Conservation (phyloP, 2,329 filamentous ascomycete species). For the Arthroderma sp. region DNA sequence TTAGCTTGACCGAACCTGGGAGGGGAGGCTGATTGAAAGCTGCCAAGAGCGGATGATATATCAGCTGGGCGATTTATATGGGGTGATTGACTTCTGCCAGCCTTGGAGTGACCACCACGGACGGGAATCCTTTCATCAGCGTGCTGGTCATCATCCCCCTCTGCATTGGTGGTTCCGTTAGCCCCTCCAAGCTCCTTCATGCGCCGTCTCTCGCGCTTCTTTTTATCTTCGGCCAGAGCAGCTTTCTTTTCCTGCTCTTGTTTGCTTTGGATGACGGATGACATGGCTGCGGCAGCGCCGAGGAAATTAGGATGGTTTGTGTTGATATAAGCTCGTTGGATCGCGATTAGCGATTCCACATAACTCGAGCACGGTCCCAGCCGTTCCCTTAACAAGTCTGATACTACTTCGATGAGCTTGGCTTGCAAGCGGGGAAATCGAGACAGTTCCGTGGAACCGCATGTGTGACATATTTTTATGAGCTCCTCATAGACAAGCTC, state of each 20-base stretch:
- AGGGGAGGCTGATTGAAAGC: constrained; percentile 44
- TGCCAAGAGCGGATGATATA: constrained; percentile 56
- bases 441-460: constrained; percentile 84
- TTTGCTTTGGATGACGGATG: constrained; percentile 84
- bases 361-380: constrained; percentile 80
- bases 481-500: constrained; percentile 97
- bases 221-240: constrained; percentile 67
- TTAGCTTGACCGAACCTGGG: constrained; percentile 50
- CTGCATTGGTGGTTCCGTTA: constrained; percentile 59
- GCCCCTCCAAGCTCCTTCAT: constrained; percentile 64
- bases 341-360: constrained; percentile 92
- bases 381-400: constrained; percentile 82
- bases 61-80: constrained; percentile 50
- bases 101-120: constrained; percentile 52
- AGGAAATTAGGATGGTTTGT: constrained; percentile 99
- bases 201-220: constrained; percentile 69
- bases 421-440: constrained; percentile 86
- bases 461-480: constrained; percentile 99
- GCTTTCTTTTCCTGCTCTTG: constrained; percentile 84
- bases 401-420: constrained; percentile 96
- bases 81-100: constrained; percentile 69
- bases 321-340: constrained; percentile 97
- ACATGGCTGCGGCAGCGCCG: constrained; percentile 93
- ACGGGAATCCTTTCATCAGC: constrained; percentile 38
- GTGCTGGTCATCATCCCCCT: constrained; percentile 47